Base-by-base conservation (phyloP, 352 stramenopile species). In the Phytophthora multivora region DNA sequence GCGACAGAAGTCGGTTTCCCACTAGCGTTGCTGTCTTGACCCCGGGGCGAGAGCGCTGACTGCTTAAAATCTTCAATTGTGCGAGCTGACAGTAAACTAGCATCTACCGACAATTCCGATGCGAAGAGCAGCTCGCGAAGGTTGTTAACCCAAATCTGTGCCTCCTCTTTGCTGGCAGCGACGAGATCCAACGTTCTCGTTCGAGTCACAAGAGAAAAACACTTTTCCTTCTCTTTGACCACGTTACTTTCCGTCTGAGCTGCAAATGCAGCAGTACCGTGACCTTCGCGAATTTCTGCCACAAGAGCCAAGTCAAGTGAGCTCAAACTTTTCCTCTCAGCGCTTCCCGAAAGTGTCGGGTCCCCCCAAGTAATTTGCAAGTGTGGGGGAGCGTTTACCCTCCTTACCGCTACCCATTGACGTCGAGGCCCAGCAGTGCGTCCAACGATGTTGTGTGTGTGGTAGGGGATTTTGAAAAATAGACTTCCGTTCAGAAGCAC, bases 391-490 rank as follows among this genome's bases (percentile, higher is more conserved):
- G 59, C 45, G 4, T 33, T 52, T 26, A 30, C 49, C 21, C 36
- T 59, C 2, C 48, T 64, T 0, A 93, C 79, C 12, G 71, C 42
- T 36, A 96, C 75, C 86, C 86, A 95, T 62, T 93, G 80, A 1
- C 87, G 72, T 26, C 69, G 66, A 0, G 78, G 66, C 16, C 42
- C 64, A 30, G 68, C 47, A 1, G 61, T 46, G 23, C 63, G 68
- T 6, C 65, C 75, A 7, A 83, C 63, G 13, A 89, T 45, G 30
- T 68, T 77, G 33, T 77, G 77, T 0, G 65, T 74, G 53, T 94
- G 85, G 31, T 84, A 95, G 11, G 87, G 83, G 1, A 94, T 74
- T 58, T 95, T 95, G 59, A 83, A 93, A 51, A 94, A 80, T 28
- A 94, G 51, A 6, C 74, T 66, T 6, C 87, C 87, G 53, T 83